A percentile compares a stretch with the other conserved stretches of the same genome.
These are phyloP conservation scores for Mimosa pudica DNA, from an alignment of 306 rosid genomes.

Conservation along the genomic window DNA sequence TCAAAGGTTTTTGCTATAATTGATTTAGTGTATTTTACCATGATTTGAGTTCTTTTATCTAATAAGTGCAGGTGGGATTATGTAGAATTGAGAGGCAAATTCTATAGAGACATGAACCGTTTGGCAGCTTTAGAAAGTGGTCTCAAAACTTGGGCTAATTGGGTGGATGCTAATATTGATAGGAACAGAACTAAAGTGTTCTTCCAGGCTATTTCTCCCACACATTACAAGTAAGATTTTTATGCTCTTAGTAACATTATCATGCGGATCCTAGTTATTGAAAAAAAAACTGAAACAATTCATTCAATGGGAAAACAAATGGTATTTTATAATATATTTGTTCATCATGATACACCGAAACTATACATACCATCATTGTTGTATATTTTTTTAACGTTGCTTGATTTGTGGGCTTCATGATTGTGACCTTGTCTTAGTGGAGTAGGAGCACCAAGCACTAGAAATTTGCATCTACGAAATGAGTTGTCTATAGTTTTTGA, in stretches of 20 bases:
- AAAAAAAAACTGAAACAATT: background rate
- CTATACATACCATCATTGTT: slow-evolving; percentile 39
- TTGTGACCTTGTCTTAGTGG: background rate
- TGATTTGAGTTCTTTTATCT: background rate
- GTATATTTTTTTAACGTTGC: background rate
- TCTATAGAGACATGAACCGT: slow-evolving; percentile 83
- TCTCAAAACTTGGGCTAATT: slow-evolving; percentile 86
- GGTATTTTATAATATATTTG: background rate
- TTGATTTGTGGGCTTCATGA: background rate
- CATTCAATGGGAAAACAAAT: background rate
- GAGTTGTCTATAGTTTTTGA: slow-evolving; percentile 17
- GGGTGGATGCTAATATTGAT: slow-evolving; percentile 81
- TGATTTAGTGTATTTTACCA: background rate
- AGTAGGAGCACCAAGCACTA: slow-evolving; percentile 38
- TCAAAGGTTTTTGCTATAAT: background rate
- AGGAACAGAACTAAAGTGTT: slow-evolving; percentile 64
- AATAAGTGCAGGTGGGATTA: slow-evolving; percentile 86
- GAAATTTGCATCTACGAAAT: slow-evolving; percentile 24
- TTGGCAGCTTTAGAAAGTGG: slow-evolving; percentile 85
- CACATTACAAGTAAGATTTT: slow-evolving; percentile 70
- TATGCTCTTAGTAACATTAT: background rate
- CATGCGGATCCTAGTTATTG: background rate
- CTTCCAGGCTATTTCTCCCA: slow-evolving; percentile 84
- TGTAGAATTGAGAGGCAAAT: slow-evolving; percentile 73
- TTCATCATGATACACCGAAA: background rate